Percentiles rank a stretch among this genome's conserved stretches.
Conservation (phyloP, 2,329 filamentous ascomycete genomes). For the Chrysosporium queenslandicum region DNA sequence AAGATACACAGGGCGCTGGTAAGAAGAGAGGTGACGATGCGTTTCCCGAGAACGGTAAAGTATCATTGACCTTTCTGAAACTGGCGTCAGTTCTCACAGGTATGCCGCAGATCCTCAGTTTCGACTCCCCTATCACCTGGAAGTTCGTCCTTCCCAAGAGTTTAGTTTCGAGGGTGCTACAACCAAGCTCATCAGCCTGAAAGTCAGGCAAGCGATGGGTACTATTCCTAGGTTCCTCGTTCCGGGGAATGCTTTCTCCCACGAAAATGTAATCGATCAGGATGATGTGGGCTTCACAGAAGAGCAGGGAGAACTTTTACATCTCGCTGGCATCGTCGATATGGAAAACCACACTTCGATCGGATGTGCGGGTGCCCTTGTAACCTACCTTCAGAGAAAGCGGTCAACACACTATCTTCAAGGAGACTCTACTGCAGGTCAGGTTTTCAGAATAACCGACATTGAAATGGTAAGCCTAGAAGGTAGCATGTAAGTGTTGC, state of each 20-base stretch:
- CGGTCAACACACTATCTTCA: slow-evolving; percentile 54
- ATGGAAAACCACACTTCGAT: slow-evolving; percentile 65
- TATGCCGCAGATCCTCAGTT: slow-evolving; percentile 38
- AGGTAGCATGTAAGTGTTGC: slow-evolving; percentile 45
- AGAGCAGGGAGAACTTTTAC: slow-evolving; percentile 54
- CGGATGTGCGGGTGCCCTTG: slow-evolving; percentile 75
- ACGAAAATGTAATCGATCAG: slow-evolving; percentile 31
- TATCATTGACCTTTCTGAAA: not conserved
- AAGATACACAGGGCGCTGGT: slow-evolving; percentile 26
- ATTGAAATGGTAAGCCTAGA: slow-evolving; percentile 66
- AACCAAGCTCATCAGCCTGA: slow-evolving; percentile 53
- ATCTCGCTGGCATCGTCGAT: slow-evolving; percentile 60
- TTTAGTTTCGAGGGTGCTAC: slow-evolving; percentile 60
- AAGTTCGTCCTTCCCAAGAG: slow-evolving; percentile 59
- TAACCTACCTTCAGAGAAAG: slow-evolving; percentile 66
- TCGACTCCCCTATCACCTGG: slow-evolving; percentile 51
- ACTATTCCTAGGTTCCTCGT: slow-evolving; percentile 50
- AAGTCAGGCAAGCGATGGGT: slow-evolving; percentile 41
- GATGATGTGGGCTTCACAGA: slow-evolving; percentile 42
- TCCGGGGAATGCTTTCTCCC: slow-evolving; percentile 46
- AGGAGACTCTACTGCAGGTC: slow-evolving; percentile 45
- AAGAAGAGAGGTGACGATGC: slow-evolving; percentile 25
- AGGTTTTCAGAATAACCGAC: slow-evolving; percentile 50
- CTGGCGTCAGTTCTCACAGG: slow-evolving; percentile 14
- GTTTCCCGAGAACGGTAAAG: slow-evolving; percentile 24